phyloP scores from a whole-genome alignment of 176 grass and related monocot species.

The Phragmites australis region DNA sequence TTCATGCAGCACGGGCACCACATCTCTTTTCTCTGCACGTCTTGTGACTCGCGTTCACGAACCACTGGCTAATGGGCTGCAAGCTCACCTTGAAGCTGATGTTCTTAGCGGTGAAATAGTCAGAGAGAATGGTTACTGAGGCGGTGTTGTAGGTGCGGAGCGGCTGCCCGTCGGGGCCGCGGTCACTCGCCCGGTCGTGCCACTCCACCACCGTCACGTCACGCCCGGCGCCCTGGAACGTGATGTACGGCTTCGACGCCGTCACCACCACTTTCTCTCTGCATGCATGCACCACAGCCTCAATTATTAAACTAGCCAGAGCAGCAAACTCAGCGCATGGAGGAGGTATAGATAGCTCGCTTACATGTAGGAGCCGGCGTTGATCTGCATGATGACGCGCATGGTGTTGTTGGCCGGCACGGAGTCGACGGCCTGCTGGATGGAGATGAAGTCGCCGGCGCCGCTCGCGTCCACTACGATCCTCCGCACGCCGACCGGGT shows the following conservation, averaged over 20 bases:
- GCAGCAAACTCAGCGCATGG: not conserved
- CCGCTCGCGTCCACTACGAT: constrained; percentile 78
- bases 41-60: constrained; percentile 37
- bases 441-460: constrained; percentile 78
- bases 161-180: constrained; percentile 77
- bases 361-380: constrained; percentile 84
- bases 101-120: constrained; percentile 97
- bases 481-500: constrained; percentile 55
- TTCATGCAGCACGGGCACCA: not conserved
- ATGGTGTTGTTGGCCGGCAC: constrained; percentile 74
- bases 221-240: constrained; percentile 76
- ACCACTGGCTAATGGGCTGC: constrained; percentile 6
- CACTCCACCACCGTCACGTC: constrained; percentile 85
- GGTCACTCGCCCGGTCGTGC: constrained; percentile 91
- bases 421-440: constrained; percentile 85
- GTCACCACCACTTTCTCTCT: constrained; percentile 96
- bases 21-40: not conserved
- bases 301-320: constrained; percentile 1
- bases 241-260: constrained; percentile 85
- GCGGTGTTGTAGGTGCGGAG: constrained; percentile 96
- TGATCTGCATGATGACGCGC: constrained; percentile 74
- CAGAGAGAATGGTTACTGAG: constrained; percentile 87
- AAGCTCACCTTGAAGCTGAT: constrained; percentile 98
- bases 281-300: not conserved
- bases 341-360: not conserved